Evolutionary conservation across 306 rosid species (phyloP).

Genomic region (Adenanthera pavonina): DNA sequence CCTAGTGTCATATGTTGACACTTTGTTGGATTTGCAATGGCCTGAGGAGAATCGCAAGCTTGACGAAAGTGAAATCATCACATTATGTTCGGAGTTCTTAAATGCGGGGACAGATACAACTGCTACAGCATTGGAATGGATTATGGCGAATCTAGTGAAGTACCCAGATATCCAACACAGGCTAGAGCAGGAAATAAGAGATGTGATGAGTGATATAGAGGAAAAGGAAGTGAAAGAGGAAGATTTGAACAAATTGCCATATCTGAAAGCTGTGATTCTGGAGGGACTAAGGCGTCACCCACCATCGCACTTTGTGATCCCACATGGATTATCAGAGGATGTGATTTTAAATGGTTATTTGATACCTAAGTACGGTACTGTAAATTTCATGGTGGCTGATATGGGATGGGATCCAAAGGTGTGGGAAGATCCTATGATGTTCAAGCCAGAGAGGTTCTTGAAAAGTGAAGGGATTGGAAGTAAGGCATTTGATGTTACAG

Average conservation of each 20-base stretch:
- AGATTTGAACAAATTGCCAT: not conserved
- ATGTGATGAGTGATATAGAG: not conserved
- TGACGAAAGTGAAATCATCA: not conserved
- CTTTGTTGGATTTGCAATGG: not conserved
- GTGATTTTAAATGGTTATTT: not conserved
- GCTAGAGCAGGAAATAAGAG: not conserved
- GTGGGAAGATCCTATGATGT: not conserved
- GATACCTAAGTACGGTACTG: not conserved
- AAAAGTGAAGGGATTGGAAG: not conserved
- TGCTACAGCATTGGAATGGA: not conserved
- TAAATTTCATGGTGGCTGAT: not conserved
- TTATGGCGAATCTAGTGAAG: not conserved
- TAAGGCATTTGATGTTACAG: not conserved
- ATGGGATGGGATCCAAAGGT: not conserved
- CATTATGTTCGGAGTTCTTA: not conserved
- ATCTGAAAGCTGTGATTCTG: not conserved
- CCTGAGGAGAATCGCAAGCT: not conserved
- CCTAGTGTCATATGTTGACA: not conserved
- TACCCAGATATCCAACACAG: not conserved
- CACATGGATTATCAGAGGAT: not conserved
- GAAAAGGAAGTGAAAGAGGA: not conserved
- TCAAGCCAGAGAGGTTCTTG: not conserved
- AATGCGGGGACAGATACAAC: not conserved
- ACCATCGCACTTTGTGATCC: not conserved
- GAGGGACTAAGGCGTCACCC: not conserved